Evolutionary conservation across 352 stramenopile species (phyloP), one percentile per base, ranked within the genome.

Genomic region (Globisporangium nunn): DNA sequence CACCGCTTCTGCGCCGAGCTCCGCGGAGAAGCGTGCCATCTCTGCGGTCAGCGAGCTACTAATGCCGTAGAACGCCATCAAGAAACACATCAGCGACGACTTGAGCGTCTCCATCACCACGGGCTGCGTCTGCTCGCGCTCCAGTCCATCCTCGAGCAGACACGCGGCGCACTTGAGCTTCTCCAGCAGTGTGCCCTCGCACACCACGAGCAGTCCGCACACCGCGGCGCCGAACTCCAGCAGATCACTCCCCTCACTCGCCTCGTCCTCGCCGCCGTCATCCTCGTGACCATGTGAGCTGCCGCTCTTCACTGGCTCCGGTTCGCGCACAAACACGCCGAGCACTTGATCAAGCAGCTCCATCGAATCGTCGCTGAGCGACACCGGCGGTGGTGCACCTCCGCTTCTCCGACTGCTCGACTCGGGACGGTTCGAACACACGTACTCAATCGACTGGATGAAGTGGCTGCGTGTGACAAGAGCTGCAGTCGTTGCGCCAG

Each of bases 51-150:
- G 54, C 7, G 81, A 91, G 56, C 75, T 88, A 41, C 79, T 91
- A 66, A 93, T 88, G 31, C 77, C 83, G 62, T 91, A 93, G 50
- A 93, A 89, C 11, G 78, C 72, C 70, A 93, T 91, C 23, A 93
- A 64, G 58, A 89, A 90, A 54, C 75, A 83, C 66, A 74, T 88
- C 28, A 93, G 69, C 52, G 62, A 76, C 7, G 69, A 73, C 64
- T 77, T 82, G 49, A 92, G 72, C 1, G 68, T 88, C 53, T 84
- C 74, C 15, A 89, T 56, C 30, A 68, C 67, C 5, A 83, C 72
- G n/a, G 67, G 66, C 5, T 70, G 63, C 4, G 57, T 30, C 17
- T 50, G 23, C 14, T 88, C 63, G 6, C 73, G 58, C 14, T 65
- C 60, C 7, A 74, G 58, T 1, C 45, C 54, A n/a, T 70, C 53